These are phyloP conservation scores for Rhizopogon salebrosus DNA, from an alignment of 768 basidiomycete species.

Conservation along the genomic window DNA sequence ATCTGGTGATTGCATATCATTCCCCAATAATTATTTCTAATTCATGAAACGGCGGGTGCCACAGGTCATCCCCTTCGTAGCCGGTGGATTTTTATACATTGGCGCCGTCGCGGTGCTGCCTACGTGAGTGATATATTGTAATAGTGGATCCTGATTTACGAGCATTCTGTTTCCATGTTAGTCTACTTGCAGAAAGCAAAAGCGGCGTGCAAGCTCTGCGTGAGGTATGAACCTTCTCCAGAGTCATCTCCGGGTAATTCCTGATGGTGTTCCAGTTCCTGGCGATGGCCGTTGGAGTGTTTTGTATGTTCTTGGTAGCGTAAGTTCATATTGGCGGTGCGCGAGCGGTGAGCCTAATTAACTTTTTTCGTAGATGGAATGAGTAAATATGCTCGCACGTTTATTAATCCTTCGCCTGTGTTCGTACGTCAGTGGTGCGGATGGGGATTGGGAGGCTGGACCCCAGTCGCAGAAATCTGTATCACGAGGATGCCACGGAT, in stretches of 20 bases:
- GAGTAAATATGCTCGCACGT: constrained; percentile 43
- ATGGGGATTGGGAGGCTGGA: constrained; percentile 1
- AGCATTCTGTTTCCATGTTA: constrained; percentile 25
- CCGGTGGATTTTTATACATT: constrained; percentile 90
- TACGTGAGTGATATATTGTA: constrained; percentile 50
- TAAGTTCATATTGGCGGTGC: constrained; percentile 40
- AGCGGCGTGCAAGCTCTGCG: constrained; percentile 85
- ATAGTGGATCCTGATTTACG: constrained; percentile 6
- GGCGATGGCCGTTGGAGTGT: constrained; percentile 86
- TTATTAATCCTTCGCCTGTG: not conserved
- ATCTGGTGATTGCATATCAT: constrained; percentile 51
- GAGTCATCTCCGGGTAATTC: constrained; percentile 6
- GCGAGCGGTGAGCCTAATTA: not conserved
- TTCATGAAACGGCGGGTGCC: constrained; percentile 10
- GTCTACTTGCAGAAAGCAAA: constrained; percentile 82
- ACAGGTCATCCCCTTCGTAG: constrained; percentile 85
- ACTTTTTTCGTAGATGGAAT: constrained; percentile 56
- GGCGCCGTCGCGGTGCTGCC: constrained; percentile 89
- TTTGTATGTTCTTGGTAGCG: constrained; percentile 91
- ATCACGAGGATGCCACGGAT: not conserved
- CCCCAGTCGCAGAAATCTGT: not conserved
- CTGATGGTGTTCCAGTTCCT: constrained; percentile 56
- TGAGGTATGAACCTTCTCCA: constrained; percentile 46
- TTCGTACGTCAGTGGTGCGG: constrained; percentile 4
- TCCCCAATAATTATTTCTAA: constrained; percentile 6